Evolutionary conservation across 345 rosid species (phyloP).

Genomic region (Populus tremula): DNA sequence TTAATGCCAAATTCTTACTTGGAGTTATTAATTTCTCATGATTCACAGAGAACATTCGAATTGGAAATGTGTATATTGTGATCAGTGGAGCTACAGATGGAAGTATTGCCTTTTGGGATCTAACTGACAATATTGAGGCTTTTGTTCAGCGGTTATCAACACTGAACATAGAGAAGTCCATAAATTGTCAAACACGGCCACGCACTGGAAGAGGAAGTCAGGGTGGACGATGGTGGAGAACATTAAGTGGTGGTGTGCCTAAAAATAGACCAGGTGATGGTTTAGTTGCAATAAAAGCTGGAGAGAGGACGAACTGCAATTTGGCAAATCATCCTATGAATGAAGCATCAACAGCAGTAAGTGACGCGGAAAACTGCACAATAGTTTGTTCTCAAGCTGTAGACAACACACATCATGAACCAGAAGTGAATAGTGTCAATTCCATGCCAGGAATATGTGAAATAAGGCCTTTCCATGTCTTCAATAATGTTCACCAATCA

Average conservation of each 20-base stretch:
- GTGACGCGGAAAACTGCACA: slow-evolving; percentile 13
- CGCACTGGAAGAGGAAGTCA: slow-evolving; percentile 95
- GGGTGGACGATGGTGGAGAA: slow-evolving; percentile 86
- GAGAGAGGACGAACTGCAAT: slow-evolving; percentile 14
- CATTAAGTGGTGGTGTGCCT: slow-evolving; percentile 28
- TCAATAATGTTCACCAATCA: slow-evolving; percentile 65
- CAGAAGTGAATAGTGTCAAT: slow-evolving; percentile 29
- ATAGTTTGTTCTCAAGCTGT: slow-evolving; percentile 24
- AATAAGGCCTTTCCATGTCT: slow-evolving; percentile 55
- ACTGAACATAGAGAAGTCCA: slow-evolving; percentile 50
- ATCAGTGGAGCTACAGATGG: slow-evolving; percentile 96
- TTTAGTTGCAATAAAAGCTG: slow-evolving; percentile 17
- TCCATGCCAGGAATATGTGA: slow-evolving; percentile 44
- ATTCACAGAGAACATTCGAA: slow-evolving; percentile 42
- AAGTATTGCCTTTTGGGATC: slow-evolving; percentile 86
- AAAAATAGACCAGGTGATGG: slow-evolving; percentile 26
- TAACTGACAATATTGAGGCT: slow-evolving; percentile 60
- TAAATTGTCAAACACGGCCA: slow-evolving; percentile 69
- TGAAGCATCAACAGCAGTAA: slow-evolving; percentile 5
- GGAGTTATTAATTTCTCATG: slow-evolving; percentile 13
- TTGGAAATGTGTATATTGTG: slow-evolving; percentile 49
- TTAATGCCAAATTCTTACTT: neutral
- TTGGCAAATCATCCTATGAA: slow-evolving; percentile 13
- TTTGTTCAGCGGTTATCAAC: slow-evolving; percentile 56
- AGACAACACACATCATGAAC: slow-evolving; percentile 22